Evolutionary conservation across 331 rosid genomes (phyloP).

Genomic region (Saraca asoca): DNA sequence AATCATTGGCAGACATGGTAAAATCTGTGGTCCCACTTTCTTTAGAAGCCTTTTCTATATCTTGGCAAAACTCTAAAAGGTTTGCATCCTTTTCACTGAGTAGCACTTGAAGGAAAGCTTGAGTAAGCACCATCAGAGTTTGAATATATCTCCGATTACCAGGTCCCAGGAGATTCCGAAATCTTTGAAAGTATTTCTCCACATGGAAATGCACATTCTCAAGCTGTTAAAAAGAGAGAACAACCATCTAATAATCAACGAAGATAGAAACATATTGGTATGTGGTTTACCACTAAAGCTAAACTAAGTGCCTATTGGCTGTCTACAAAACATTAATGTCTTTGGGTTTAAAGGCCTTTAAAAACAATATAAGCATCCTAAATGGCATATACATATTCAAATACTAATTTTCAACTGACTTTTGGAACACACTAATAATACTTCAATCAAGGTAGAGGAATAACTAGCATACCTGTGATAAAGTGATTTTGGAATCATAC

Average conservation of each 20-base stretch:
- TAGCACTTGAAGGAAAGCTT: slow-evolving; percentile 65
- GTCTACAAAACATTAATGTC: slow-evolving; percentile 18
- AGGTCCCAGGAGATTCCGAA: slow-evolving; percentile 77
- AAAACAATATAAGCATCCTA: slow-evolving; percentile 19
- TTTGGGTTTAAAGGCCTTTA: slow-evolving; percentile 11
- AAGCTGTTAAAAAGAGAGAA: slow-evolving; percentile 53
- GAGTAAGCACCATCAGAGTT: slow-evolving; percentile 69
- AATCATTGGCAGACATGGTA: slow-evolving; percentile 82
- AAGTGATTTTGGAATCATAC: slow-evolving; percentile 72
- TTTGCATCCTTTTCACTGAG: slow-evolving; percentile 46
- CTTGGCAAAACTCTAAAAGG: slow-evolving; percentile 37
- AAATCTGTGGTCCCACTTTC: slow-evolving; percentile 47
- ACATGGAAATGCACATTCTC: slow-evolving; percentile 71
- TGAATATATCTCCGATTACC: slow-evolving; percentile 93
- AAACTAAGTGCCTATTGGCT: background rate
- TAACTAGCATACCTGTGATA: slow-evolving; percentile 61
- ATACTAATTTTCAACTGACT: slow-evolving; percentile 20
- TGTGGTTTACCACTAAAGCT: slow-evolving; percentile 23
- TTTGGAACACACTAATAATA: slow-evolving; percentile 13
- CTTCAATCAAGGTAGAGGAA: slow-evolving; percentile 31
- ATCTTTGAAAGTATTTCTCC: slow-evolving; percentile 74
- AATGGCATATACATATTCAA: slow-evolving; percentile 32
- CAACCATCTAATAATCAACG: slow-evolving; percentile 26
- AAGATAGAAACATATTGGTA: slow-evolving; percentile 14
- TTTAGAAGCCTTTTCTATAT: slow-evolving; percentile 46